phyloP scores from a whole-genome alignment of 176 grass and related monocot species.

The Dendrocalamus sinicus region DNA sequence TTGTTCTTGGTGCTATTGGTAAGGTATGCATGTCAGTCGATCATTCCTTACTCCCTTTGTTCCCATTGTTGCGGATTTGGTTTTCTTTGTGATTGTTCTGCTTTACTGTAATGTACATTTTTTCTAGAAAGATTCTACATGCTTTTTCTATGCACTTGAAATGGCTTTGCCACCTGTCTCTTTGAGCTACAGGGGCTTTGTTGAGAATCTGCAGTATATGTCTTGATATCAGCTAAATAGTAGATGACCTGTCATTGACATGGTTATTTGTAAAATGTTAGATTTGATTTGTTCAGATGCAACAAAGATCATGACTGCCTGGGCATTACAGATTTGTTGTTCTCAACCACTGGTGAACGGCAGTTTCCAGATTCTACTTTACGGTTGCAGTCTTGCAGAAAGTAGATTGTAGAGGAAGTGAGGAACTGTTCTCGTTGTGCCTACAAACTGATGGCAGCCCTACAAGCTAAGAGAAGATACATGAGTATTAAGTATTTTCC shows the following conservation, averaged over 20 bases:
- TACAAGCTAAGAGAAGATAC: neutral
- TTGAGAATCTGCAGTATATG: neutral
- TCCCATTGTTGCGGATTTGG: neutral
- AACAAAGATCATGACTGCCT: neutral
- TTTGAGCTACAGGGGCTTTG: neutral
- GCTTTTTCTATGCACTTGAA: conserved; percentile 12
- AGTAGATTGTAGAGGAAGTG: conserved; percentile 4
- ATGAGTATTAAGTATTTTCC: neutral
- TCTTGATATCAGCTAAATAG: conserved; percentile 15
- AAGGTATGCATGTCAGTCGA: conserved; percentile 64
- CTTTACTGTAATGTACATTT: conserved; percentile 2
- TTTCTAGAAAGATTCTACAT: conserved; percentile 21
- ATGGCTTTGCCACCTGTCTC: neutral
- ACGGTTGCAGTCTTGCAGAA: neutral
- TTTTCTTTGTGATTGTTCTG: neutral
- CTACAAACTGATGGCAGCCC: neutral
- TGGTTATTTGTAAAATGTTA: conserved; percentile 17
- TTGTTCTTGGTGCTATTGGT: conserved; percentile 94
- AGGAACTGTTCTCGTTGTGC: neutral
- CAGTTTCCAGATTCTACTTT: conserved; percentile 24
- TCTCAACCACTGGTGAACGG: neutral
- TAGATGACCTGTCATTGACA: neutral
- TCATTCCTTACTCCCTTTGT: neutral
- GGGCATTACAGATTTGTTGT: neutral
- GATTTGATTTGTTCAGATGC: neutral